Evolutionary conservation across 371 early-diverging fungal genomes (phyloP).

Genomic region (Mucor ambiguus): DNA sequence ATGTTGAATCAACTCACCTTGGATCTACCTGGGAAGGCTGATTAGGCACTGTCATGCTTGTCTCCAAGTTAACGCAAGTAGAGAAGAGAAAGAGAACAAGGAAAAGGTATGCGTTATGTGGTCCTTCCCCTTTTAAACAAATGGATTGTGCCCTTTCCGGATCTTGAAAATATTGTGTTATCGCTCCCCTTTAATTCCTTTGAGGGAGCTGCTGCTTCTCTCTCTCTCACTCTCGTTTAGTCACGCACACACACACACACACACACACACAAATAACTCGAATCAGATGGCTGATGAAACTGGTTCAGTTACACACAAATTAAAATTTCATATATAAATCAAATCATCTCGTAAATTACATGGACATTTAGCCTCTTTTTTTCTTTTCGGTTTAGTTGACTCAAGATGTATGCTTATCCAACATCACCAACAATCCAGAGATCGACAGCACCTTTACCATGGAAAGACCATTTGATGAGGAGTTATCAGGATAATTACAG

Average conservation of each 20-base stretch:
- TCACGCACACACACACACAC: background rate
- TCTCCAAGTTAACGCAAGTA: background rate
- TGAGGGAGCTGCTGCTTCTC: background rate
- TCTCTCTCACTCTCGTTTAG: background rate
- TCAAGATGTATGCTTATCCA: constrained; percentile 1
- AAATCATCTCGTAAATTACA: background rate
- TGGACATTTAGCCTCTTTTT: background rate
- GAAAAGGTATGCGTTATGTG: background rate
- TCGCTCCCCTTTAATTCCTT: background rate
- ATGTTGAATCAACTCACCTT: constrained; percentile 7
- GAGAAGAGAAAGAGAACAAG: background rate
- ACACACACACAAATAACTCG: background rate
- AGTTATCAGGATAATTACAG: constrained; percentile 22
- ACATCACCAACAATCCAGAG: constrained; percentile 11
- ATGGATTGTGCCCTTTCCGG: background rate
- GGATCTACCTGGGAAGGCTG: constrained; percentile 16
- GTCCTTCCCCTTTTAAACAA: background rate
- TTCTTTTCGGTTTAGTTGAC: background rate
- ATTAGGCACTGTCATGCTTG: constrained; percentile 15
- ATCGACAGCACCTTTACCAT: constrained; percentile 12
- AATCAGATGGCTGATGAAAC: background rate
- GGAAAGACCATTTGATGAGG: constrained; percentile 10
- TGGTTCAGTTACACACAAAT: background rate
- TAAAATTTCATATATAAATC: background rate
- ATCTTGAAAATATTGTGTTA: background rate